These are phyloP conservation scores for Sonneratia alba DNA, from an alignment of 345 rosid genomes.

Conservation along the genomic window DNA sequence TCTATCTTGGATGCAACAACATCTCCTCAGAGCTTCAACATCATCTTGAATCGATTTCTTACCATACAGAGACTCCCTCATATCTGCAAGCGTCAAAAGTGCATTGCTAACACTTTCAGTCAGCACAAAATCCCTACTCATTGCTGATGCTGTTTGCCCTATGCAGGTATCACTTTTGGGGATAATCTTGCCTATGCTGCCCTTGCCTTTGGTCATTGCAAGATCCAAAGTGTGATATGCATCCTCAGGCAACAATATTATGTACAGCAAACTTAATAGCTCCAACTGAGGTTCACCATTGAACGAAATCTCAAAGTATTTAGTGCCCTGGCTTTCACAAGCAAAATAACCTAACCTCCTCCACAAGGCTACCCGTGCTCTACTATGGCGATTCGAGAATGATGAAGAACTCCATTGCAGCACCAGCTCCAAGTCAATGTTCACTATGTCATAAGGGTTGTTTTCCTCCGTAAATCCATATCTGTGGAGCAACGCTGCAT, in stretches of 20 bases:
- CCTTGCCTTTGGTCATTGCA: conserved; percentile 16
- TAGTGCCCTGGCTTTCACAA: conserved; percentile 51
- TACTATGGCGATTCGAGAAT: conserved; percentile 48
- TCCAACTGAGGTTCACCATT: conserved; percentile 73
- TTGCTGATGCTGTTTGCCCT: conserved; percentile 24
- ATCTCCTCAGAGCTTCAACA: conserved; percentile 26
- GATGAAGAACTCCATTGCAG: conserved; percentile 50
- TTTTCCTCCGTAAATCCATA: conserved; percentile 80
- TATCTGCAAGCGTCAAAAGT: conserved; percentile 50
- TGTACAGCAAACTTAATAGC: conserved; percentile 44
- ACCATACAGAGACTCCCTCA: conserved; percentile 56
- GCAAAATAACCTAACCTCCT: conserved; percentile 51
- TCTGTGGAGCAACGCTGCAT: conserved; percentile 87
- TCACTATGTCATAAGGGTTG: conserved; percentile 66
- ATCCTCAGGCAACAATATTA: conserved; percentile 51
- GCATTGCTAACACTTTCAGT: conserved; percentile 56
- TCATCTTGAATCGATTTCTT: conserved; percentile 36
- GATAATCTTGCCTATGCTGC: conserved; percentile 22
- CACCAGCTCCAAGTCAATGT: conserved; percentile 76
- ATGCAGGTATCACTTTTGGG: conserved; percentile 21
- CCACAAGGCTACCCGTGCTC: conserved; percentile 67
- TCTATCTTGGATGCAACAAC: conserved; percentile 29
- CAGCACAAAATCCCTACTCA: conserved; percentile 31
- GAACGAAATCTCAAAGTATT: conserved; percentile 69
- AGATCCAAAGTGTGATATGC: conserved; percentile 38